Base-by-base conservation (phyloP, 2,329 filamentous ascomycete species). In the Bipolaris cookei region DNA sequence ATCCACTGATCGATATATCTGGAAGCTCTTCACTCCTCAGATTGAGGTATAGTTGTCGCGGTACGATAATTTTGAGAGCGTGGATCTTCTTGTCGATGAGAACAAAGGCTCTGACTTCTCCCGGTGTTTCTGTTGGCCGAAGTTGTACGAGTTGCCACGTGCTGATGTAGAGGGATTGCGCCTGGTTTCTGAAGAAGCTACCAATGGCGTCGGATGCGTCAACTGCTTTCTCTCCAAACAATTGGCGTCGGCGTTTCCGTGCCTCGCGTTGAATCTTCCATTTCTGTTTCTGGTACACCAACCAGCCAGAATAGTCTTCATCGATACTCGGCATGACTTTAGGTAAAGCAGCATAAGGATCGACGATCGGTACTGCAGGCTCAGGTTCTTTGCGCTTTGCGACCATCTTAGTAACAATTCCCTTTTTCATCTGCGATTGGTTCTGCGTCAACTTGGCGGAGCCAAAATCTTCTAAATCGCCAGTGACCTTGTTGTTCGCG, bases 211-310 rank as follows among this genome's bases (percentile, higher is more conserved):
- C 86, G 2, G 82, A 81, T 13, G 83, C 79, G 66, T 84, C 80
- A 46, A 82, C 82, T 10, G 88, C 85, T 55, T 90, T 88, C 69
- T 99, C 94, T 58, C 95, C 95, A 69, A 99, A 99, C 0, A 99
- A 82, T 74, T 99, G 95, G 46, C 94, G 86, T 62, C 96, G 85
- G 41, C 94, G 88, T 58, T 89, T 84, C 20, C 95, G 87, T 32
- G 94, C 92, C 74, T 96, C 90, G 71, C 92, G 96, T 74, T 99
- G 95, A 35, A 98, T 89, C 80, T 94, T 97, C 95, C 95, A 99
- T 77, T 99, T 99, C 79, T 93, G 87, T 78, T 99, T 99, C 74
- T 99, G 95, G 70, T 98, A 98, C 70, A 90, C 84, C 51, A 99
- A 76, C 81, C 96, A 99, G 0, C 86, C 91, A 16, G 86, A 81